phyloP scores from a whole-genome alignment of 257 asterid species.

The Coffea eugenioides region DNA sequence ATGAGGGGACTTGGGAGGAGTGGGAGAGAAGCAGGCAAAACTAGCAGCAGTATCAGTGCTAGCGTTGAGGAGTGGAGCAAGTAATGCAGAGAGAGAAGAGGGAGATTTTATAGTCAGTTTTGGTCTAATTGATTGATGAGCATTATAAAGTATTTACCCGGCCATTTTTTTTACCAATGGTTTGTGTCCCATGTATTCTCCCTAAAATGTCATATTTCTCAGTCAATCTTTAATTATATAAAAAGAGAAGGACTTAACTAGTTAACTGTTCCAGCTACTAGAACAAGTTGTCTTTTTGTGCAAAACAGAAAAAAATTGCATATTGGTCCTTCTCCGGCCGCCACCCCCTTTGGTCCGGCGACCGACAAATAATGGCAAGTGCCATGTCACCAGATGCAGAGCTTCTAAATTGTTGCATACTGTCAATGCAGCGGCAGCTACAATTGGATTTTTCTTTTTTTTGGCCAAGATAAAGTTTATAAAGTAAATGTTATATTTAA shows the following conservation, averaged over 20 bases:
- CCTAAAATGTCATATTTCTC: neutral
- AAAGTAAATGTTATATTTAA: no score
- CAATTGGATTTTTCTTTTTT: neutral
- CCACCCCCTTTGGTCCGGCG: neutral
- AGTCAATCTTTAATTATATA: neutral
- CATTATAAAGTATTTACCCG: constrained; percentile 1
- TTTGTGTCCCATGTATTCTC: neutral
- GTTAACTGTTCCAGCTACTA: constrained; percentile 22
- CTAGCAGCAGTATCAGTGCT: neutral
- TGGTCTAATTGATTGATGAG: constrained; percentile 25
- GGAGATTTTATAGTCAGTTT: constrained; percentile 58
- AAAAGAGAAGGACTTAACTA: neutral
- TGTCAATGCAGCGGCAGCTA: neutral
- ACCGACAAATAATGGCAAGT: constrained; percentile 21
- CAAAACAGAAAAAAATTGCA: neutral
- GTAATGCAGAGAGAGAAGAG: constrained; percentile 37
- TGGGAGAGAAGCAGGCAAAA: neutral
- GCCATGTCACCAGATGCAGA: neutral
- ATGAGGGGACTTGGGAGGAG: constrained; percentile 14
- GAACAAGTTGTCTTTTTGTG: neutral
- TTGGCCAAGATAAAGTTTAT: no score
- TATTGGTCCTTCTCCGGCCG: constrained; percentile 2
- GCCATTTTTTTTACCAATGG: neutral
- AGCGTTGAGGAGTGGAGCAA: constrained; percentile 43
- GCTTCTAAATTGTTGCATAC: neutral